phyloP scores from a whole-genome alignment of 257 asterid species.

The Solanum appendiculatum region DNA sequence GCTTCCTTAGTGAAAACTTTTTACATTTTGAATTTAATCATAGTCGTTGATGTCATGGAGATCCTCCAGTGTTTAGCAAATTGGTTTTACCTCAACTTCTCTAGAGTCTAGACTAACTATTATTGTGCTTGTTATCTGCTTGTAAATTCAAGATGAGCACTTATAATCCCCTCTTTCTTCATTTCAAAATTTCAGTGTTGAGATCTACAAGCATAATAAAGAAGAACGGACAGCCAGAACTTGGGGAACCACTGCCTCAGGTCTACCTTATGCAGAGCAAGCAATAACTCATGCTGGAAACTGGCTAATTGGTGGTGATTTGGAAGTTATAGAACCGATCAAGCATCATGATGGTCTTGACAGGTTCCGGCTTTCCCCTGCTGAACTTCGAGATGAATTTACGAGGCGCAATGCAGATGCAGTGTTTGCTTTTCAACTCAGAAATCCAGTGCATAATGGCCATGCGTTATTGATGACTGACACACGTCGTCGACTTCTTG shows the following conservation, averaged over 20 bases:
- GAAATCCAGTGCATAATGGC: slow-evolving; percentile 94
- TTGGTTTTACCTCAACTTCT: neutral
- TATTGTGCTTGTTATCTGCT: neutral
- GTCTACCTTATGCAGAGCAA: slow-evolving; percentile 78
- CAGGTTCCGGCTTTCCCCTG: slow-evolving; percentile 76
- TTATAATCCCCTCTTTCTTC: neutral
- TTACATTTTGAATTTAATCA: neutral
- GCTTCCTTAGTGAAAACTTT: neutral
- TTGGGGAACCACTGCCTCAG: slow-evolving; percentile 90
- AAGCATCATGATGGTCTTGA: slow-evolving; percentile 68
- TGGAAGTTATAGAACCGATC: slow-evolving; percentile 70
- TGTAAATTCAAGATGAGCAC: neutral
- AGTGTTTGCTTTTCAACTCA: slow-evolving; percentile 89
- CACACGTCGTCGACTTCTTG: slow-evolving; percentile 82
- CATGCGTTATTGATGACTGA: slow-evolving; percentile 89
- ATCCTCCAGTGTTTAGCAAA: neutral
- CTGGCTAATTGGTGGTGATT: slow-evolving; percentile 91
- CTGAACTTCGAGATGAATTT: slow-evolving; percentile 68
- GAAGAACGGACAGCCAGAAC: slow-evolving; percentile 92
- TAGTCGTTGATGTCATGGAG: neutral
- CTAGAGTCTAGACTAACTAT: neutral
- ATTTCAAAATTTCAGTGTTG: slow-evolving; percentile 42
- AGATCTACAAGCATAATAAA: slow-evolving; percentile 84
- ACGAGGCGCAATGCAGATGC: slow-evolving; percentile 77
- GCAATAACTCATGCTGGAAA: slow-evolving; percentile 60